These are phyloP conservation scores for Myrmaecium sp. DNA, from an alignment of 2,329 filamentous ascomycete genomes.

Conservation along the genomic window DNA sequence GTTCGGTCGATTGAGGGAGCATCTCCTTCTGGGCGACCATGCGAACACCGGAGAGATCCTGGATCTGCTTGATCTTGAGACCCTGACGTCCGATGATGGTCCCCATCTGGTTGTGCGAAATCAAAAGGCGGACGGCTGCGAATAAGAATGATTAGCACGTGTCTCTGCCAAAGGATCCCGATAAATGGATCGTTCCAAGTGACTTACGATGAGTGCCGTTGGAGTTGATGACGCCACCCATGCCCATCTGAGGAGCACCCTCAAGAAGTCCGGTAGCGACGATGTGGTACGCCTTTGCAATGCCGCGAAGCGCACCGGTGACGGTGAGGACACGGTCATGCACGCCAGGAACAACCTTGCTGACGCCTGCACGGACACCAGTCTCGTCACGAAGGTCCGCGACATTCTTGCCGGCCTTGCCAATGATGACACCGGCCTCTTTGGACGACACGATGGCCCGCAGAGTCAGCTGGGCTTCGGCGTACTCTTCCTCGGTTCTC, in stretches of 20 bases:
- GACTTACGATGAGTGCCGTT: conserved; percentile 88
- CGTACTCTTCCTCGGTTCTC: conserved; percentile 95
- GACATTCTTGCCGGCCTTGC: conserved; percentile 96
- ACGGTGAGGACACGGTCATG: conserved; percentile 95
- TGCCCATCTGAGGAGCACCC: conserved; percentile 85
- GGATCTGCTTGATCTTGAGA: conserved; percentile 98
- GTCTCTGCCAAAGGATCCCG: conserved; percentile 1
- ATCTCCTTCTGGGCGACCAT: conserved; percentile 99
- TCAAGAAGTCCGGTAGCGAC: conserved; percentile 85
- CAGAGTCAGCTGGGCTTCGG: conserved; percentile 77
- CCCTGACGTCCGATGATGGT: conserved; percentile 96
- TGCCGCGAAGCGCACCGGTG: conserved; percentile 73
- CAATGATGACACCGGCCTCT: conserved; percentile 97
- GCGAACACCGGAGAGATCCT: conserved; percentile 87
- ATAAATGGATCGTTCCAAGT: no score
- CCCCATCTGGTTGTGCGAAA: conserved; percentile 99
- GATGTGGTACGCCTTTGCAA: conserved; percentile 82
- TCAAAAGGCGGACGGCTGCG: conserved; percentile 89
- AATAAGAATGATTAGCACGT: conserved; percentile 1
- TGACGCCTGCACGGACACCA: conserved; percentile 92
- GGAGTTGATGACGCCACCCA: conserved; percentile 68
- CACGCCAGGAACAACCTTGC: conserved; percentile 95
- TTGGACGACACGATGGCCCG: conserved; percentile 97
- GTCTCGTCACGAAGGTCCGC: conserved; percentile 94
- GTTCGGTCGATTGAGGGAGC: conserved; percentile 95